phyloP scores from a whole-genome alignment of 768 basidiomycete species.

The Termitomyces titanicus region DNA sequence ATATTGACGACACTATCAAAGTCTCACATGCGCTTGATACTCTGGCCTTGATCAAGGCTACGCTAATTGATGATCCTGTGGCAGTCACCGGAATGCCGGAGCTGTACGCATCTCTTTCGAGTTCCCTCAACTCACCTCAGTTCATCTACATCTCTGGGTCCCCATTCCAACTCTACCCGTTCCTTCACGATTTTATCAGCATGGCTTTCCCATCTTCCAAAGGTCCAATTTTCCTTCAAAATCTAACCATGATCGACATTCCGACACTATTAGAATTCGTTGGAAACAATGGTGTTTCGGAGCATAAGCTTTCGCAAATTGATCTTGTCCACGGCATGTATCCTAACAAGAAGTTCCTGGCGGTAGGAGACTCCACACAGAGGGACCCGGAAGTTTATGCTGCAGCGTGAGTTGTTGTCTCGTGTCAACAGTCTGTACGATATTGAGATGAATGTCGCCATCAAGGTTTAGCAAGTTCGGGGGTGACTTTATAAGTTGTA shows the following conservation, averaged over 20 bases:
- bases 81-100: slow-evolving; percentile 45
- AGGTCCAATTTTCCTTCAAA: background rate
- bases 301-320: slow-evolving; percentile 32
- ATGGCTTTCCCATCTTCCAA: slow-evolving; percentile 17
- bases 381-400: slow-evolving; percentile 44
- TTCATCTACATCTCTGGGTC: slow-evolving; percentile 44
- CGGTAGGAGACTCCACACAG: slow-evolving; percentile 42
- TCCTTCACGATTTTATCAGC: slow-evolving; percentile 37
- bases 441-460: background rate
- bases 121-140: slow-evolving; percentile 31
- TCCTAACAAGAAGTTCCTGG: slow-evolving; percentile 38
- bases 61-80: slow-evolving; percentile 35
- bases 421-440: too few relatives aligned
- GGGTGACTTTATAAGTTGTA: slow-evolving; percentile 33
- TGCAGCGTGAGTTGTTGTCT: slow-evolving; percentile 28
- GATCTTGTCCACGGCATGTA: slow-evolving; percentile 37
- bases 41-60: slow-evolving; percentile 29
- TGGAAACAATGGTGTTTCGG: background rate
- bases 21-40: slow-evolving; percentile 36
- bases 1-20: slow-evolving; percentile 45
- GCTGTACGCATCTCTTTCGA: slow-evolving; percentile 34
- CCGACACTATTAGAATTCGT: background rate
- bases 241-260: background rate
- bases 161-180: slow-evolving; percentile 43
- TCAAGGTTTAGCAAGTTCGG: slow-evolving; percentile 33